phyloP scores from a whole-genome alignment of 768 basidiomycete genomes.

The Mycena pura region DNA sequence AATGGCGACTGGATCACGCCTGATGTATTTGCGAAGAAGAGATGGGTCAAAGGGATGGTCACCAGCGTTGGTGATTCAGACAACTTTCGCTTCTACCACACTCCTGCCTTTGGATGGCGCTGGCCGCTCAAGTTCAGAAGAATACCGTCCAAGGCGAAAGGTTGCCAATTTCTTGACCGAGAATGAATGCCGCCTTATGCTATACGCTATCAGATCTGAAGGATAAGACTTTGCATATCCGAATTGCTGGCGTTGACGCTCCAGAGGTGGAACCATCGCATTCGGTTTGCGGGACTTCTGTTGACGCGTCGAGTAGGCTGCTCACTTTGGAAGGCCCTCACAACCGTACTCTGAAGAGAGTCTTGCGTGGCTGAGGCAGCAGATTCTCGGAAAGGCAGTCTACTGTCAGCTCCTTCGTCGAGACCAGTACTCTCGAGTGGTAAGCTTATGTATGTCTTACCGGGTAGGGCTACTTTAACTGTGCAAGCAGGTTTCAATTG shows the following conservation, averaged over 20 bases:
- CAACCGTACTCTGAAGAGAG: constrained; percentile 82
- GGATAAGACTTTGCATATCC: constrained; percentile 83
- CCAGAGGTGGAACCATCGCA: constrained; percentile 67
- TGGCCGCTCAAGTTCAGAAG: constrained; percentile 75
- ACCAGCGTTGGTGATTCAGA: constrained; percentile 91
- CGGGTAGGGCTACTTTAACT: neutral
- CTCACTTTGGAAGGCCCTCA: constrained; percentile 83
- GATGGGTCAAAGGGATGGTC: constrained; percentile 82
- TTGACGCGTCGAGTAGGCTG: constrained; percentile 50
- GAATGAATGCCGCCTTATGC: neutral
- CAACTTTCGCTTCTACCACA: constrained; percentile 89
- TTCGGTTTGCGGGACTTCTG: neutral
- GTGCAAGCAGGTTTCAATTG: constrained; percentile 67
- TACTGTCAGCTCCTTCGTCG: constrained; percentile 75
- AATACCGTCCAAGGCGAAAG: constrained; percentile 66
- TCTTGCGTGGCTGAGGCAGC: constrained; percentile 69
- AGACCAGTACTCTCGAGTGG: constrained; percentile 87
- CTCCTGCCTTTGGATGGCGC: constrained; percentile 75
- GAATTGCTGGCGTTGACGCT: constrained; percentile 91
- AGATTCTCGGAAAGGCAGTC: constrained; percentile 63
- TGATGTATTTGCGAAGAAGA: constrained; percentile 56
- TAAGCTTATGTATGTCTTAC: constrained; percentile 44
- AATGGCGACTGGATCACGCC: constrained; percentile 78
- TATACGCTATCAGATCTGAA: constrained; percentile 69
- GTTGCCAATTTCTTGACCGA: constrained; percentile 38